Evolutionary conservation across 2,329 filamentous ascomycete genomes (phyloP).

Genomic region (Bisporella sp.): DNA sequence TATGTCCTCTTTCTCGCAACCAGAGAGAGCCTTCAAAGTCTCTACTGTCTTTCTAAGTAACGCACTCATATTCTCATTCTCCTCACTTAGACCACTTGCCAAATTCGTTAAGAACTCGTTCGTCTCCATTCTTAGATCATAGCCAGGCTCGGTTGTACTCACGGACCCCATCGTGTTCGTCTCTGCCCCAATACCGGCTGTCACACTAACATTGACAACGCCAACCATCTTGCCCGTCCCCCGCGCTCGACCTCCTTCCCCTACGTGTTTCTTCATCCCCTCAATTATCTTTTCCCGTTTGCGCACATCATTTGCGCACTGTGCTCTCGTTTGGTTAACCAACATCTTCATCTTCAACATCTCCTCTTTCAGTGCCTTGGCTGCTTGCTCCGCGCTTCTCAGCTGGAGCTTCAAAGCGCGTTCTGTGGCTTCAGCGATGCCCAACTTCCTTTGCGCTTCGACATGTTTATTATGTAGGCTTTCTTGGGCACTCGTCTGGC

Average conservation of each 20-base stretch:
- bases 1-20: slow-evolving; percentile 37
- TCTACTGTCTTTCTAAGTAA: slow-evolving; percentile 66
- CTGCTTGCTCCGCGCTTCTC: slow-evolving; percentile 64
- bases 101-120: slow-evolving; percentile 84
- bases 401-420: slow-evolving; percentile 62
- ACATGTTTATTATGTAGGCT: slow-evolving; percentile 46
- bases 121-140: slow-evolving; percentile 77
- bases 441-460: slow-evolving; percentile 48
- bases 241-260: slow-evolving; percentile 58
- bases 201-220: slow-evolving; percentile 50
- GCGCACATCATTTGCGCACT: slow-evolving; percentile 85
- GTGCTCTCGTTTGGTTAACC: slow-evolving; percentile 74
- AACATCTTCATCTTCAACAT: slow-evolving; percentile 70
- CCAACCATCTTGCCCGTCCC: slow-evolving; percentile 48
- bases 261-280: slow-evolving; percentile 78
- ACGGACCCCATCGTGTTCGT: slow-evolving; percentile 1
- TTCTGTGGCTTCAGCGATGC: slow-evolving; percentile 62
- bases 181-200: slow-evolving; percentile 40
- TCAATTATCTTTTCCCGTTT: slow-evolving; percentile 88
- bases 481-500: slow-evolving; percentile 63
- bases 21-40: slow-evolving; percentile 64
- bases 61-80: slow-evolving; percentile 76
- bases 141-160: slow-evolving; percentile 40
- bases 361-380: slow-evolving; percentile 78
- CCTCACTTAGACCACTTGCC: slow-evolving; percentile 77